Base-by-base conservation (phyloP, 495 filamentous ascomycete species). In the Apodospora peruviana region DNA sequence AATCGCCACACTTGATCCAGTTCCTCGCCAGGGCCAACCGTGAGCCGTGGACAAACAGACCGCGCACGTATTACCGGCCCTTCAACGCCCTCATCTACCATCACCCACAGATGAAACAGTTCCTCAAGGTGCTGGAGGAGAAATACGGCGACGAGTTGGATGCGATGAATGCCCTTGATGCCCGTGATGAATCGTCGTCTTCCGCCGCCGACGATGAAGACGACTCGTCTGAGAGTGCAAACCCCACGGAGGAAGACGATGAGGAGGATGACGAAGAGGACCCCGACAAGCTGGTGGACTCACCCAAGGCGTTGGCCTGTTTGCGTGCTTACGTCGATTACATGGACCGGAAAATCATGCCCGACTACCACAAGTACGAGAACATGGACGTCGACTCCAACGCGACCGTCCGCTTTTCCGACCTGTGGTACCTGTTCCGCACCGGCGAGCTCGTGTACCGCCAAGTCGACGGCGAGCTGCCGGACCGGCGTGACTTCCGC, bases 51-150 rank as follows among this genome's bases (percentile, higher is more conserved):
- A 61, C 56, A 14, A 35, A 49, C 41, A 40, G 44, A 64, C 66
- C 65, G 2, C 63, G 63, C 7, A 65, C 59, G 4, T 71, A 69
- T 42, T 40, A 66, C 29, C 57, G 66, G 4, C 70, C 70, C 9
- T 74, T 72, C 57, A 62, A 66, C 40, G 34, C 60, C 5, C 44
- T 72, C n/a, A 52, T 64, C 23, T 69, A 72, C 53, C 65, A 60
- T 37, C 68, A 67, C 27, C 60, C 61, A 4, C 45, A 60, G 50
- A 65, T 74, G 55, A 59, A 60, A 32, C 52, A 70, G 36, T 49
- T 53, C 10, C 61, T 71, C 8, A 50, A 47, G 21, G 53, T 51
- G 18, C 59, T 74, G 7, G 69, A 71, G 43, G 55, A 58, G 49
- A 68, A 61, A 38, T 70, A 61, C 65, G 64, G 60, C 45, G 66